Evolutionary conservation across 495 filamentous ascomycete genomes (phyloP).

Genomic region (Trichoderma gamsii): DNA sequence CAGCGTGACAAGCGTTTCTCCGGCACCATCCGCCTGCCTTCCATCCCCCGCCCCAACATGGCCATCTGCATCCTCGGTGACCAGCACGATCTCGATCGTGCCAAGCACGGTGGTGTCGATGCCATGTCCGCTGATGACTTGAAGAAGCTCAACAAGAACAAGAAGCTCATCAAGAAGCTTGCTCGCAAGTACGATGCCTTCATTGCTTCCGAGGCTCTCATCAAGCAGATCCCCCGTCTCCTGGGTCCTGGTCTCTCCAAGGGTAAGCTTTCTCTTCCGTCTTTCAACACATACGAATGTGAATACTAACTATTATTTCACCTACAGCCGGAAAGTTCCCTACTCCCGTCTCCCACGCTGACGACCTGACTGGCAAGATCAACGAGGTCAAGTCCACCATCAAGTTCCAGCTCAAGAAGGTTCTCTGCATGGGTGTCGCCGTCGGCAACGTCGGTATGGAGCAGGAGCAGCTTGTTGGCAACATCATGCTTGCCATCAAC

Average conservation of each 20-base stretch:
- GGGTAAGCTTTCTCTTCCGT: slow-evolving; percentile 49
- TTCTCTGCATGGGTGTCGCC: slow-evolving; percentile 97
- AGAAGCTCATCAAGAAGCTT: slow-evolving; percentile 99
- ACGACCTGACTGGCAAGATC: slow-evolving; percentile 89
- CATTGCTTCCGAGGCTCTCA: slow-evolving; percentile 87
- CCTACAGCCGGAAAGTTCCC: slow-evolving; percentile 93
- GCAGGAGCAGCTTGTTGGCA: slow-evolving; percentile 89
- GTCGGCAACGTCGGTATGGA: slow-evolving; percentile 97
- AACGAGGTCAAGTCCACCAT: slow-evolving; percentile 99
- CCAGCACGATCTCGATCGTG: slow-evolving; percentile 99
- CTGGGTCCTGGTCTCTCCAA: slow-evolving; percentile 97
- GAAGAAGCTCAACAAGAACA: slow-evolving; percentile 99
- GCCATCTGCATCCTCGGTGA: slow-evolving; percentile 95
- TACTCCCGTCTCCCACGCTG: slow-evolving; percentile 89
- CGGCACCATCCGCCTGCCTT: slow-evolving; percentile 90
- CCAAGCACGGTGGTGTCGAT: slow-evolving; percentile 94
- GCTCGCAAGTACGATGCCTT: slow-evolving; percentile 99
- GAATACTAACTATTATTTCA: slow-evolving; percentile 17
- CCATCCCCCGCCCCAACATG: slow-evolving; percentile 89
- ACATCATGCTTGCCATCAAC: slow-evolving; percentile 97
- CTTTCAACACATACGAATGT: not conserved
- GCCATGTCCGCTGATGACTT: slow-evolving; percentile 97
- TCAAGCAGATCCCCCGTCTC: slow-evolving; percentile 99
- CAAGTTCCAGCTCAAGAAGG: slow-evolving; percentile 99
- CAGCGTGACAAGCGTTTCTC: slow-evolving; percentile 99